Conservation (phyloP, 257 asterid species). For the Nicotiana benthamiana region DNA sequence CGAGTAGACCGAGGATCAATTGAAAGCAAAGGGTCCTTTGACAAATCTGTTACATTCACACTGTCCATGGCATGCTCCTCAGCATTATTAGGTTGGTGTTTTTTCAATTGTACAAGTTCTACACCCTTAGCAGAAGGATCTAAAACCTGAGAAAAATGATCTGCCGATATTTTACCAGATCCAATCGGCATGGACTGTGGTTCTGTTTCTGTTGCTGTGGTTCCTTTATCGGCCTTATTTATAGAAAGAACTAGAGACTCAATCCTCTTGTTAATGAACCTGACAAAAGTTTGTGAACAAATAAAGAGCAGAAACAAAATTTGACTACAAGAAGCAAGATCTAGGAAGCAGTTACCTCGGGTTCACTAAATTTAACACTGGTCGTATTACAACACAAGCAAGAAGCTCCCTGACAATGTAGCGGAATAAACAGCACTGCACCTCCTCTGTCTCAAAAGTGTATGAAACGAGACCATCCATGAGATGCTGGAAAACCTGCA, state of each 20-base stretch:
- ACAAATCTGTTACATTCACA: conserved; percentile 25
- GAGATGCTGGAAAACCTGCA: conserved; percentile 93
- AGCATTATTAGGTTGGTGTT: conserved; percentile 35
- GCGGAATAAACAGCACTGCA: conserved; percentile 69
- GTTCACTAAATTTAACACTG: conserved; percentile 85
- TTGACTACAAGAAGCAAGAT: conserved; percentile 10
- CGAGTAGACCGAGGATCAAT: conserved; percentile 55
- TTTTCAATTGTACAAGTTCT: conserved; percentile 82
- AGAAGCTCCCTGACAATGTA: conserved; percentile 76
- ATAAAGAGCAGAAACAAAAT: conserved; percentile 20
- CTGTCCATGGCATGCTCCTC: conserved; percentile 25
- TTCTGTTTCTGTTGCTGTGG: conserved; percentile 24
- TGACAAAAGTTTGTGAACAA: conserved; percentile 31
- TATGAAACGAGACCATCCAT: conserved; percentile 70
- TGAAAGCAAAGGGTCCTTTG: conserved; percentile 83
- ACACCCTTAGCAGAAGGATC: conserved; percentile 83
- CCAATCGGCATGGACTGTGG: conserved; percentile 37
- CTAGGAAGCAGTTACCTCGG: conserved; percentile 48
- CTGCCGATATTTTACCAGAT: conserved; percentile 35
- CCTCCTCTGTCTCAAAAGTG: conserved; percentile 66
- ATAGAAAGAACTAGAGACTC: conserved; percentile 58
- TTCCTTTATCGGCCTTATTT: conserved; percentile 53
- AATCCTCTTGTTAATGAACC: conserved; percentile 90
- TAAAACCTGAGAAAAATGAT: conserved; percentile 39
- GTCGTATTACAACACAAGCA: conserved; percentile 84